Base-by-base conservation (phyloP, 2,329 filamentous ascomycete species). In the Nemania diffusa region DNA sequence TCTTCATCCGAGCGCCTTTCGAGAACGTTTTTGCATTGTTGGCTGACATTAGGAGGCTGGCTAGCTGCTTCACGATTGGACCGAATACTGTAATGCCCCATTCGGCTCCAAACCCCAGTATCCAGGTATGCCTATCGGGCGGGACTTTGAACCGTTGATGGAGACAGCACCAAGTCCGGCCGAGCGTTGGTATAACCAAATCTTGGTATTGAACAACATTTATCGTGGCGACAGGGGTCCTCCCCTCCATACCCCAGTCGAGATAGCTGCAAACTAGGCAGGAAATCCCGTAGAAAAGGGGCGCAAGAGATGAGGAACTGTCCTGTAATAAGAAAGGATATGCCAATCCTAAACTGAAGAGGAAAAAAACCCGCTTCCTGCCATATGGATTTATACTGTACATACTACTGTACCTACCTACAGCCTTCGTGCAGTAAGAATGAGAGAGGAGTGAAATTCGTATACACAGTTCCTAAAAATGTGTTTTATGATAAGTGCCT, bases 281-380 rank as follows among this genome's bases (percentile, higher is more conserved):
- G 42, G 37, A 61, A 55, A 27, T 52, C 64, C 50, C 55, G 52
- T 53, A 55, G 55, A 62, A 70, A 69, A 53, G 68, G 68, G 68
- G 68, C 44, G 42, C 58, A 59, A 48, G 62, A 65, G 65, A 68
- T 68, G 65, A 70, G 52, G 53, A 42, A 22, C 48, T 59, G 52
- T 61, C 26, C 60, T 51, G 22, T 53, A 58, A 58, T 50, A 51
- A 63, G 64, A 59, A 66, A 56, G 40, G 65, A 65, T 62, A 7
- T 40, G 46, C 48, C 15, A 22, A 24, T 32, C 27, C n/a, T 52
- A n/a, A n/a, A n/a, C n/a, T n/a, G n/a, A 53, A 52, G 29, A 8
- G 24, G 24, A 51, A 32, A 51, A 60, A 62, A 42, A 51, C 9
- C 51, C 48, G 27, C n/a, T 56, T n/a, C 42, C 53, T 20, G 55